Percentiles rank a stretch among this genome's conserved stretches.
Evolutionary conservation across 148 eudicot species (phyloP).

Genomic region (Chenopodium formosanum): DNA sequence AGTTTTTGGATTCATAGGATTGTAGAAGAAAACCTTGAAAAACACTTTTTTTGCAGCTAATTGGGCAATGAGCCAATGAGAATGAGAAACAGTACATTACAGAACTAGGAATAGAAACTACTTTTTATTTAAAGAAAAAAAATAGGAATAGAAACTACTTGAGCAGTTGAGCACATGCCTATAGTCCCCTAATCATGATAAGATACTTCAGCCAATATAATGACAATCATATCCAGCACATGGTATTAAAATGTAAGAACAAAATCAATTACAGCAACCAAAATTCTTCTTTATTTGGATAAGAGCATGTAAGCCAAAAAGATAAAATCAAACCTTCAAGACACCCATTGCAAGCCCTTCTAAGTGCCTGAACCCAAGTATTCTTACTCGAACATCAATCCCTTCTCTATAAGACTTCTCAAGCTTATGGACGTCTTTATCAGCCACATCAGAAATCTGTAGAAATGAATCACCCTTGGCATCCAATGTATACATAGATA

Average conservation of each 20-base stretch:
- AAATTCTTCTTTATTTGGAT: background rate
- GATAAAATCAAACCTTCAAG: slow-evolving; percentile 57
- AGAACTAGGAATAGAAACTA: background rate
- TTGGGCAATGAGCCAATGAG: background rate
- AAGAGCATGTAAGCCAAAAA: background rate
- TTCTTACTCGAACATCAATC: slow-evolving; percentile 65
- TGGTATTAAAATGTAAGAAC: background rate
- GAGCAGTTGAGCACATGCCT: background rate
- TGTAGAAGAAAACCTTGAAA: background rate
- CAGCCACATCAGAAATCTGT: slow-evolving; percentile 87
- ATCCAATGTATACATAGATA: slow-evolving; percentile 1
- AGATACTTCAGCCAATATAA: background rate
- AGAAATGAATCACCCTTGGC: slow-evolving; percentile 15
- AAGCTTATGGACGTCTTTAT: slow-evolving; percentile 61
- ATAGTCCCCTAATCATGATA: background rate
- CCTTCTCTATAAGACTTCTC: slow-evolving; percentile 88
- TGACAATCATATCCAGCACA: background rate
- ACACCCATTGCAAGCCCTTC: slow-evolving; percentile 93
- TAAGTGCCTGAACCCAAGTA: slow-evolving; percentile 86
- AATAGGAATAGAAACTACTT: background rate
- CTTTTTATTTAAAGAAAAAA: background rate
- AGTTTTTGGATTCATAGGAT: background rate
- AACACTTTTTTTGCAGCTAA: background rate
- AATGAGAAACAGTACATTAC: background rate
- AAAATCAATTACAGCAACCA: background rate